phyloP scores from a whole-genome alignment of 164 flowering plant genomes.

The Santalum album region DNA sequence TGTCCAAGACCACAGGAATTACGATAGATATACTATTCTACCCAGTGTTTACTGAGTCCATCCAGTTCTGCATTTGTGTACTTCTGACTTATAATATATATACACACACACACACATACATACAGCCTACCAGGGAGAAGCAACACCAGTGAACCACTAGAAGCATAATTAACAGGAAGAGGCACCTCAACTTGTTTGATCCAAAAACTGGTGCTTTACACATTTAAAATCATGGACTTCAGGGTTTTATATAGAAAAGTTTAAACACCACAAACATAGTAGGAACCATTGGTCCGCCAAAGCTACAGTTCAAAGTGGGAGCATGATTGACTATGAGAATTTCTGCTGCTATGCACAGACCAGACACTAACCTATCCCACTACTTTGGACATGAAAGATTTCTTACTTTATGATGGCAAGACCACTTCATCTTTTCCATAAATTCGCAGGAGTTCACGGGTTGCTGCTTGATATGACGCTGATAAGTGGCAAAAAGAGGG shows the following conservation, averaged over 20 bases:
- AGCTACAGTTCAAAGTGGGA: background rate
- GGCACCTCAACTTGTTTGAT: background rate
- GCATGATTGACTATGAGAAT: background rate
- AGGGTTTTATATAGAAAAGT: background rate
- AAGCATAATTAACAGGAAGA: background rate
- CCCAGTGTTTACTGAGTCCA: no score
- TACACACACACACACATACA: background rate
- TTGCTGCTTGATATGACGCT: constrained; percentile 54
- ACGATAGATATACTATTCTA: no score
- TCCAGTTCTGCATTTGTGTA: no score
- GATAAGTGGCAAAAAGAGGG: background rate
- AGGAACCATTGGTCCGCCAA: constrained; percentile 2
- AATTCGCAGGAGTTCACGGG: constrained; percentile 52
- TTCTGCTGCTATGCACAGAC: constrained; percentile 12
- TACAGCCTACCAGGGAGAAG: background rate
- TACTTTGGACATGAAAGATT: background rate
- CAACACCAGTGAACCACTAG: background rate
- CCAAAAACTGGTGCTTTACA: background rate
- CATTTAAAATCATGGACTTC: background rate
- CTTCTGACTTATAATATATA: no score
- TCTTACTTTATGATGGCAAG: constrained; percentile 18
- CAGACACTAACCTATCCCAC: constrained; percentile 9
- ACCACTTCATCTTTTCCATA: constrained; percentile 40
- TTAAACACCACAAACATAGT: constrained; percentile 1
- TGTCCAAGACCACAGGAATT: no score